Evolutionary conservation across 495 filamentous ascomycete genomes (phyloP), one percentile per base, ranked within the genome.

Genomic region (Aspergillus wentii): DNA sequence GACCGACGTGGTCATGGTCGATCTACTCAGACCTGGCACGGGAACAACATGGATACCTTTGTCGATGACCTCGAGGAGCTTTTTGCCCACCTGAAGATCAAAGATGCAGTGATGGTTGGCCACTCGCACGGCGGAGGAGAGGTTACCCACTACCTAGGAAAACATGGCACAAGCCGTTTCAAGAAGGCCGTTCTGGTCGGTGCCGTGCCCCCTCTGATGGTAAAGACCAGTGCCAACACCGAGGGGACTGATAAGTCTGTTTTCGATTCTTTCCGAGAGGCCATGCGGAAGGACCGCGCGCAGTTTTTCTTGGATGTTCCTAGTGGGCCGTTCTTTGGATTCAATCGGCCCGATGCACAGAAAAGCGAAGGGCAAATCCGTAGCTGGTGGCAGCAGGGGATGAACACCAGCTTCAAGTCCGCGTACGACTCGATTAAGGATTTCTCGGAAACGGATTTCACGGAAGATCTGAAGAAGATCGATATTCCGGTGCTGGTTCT

Each of bases 61-160:
- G 55, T 58, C 32, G 57, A 65, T 26, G 62, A 69, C 33, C 57
- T 69, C 7, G 18, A 52, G 10, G 54, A 58, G 43, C 51, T 69
- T 0, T 54, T 65, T 26, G 48, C 48, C 25, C 43, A 61, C 34
- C 57, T 66, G 9, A 36, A 61, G 11, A 35, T 64, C n/a, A 49
- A 47, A 18, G 44, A 59, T 30, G 53, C 50, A 11, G 48, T 57
- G 23, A 49, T 69, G 40, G 54, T 69, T 7, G 65, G 65, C 3
- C 62, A 69, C 33, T 64, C 61, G 1, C 65, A 65, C 16, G 66
- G 66, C 19, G 66, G 63, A 16, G 63, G 61, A 19, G 63, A 67
- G 44, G 63, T 66, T 10, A 50, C 52, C 17, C 59, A 45, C 22
- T 69, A 47, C 33, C 44, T 60, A 8, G 58, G 53, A 5, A 56